Percentiles rank a stretch among this genome's conserved stretches.
phyloP scores from a whole-genome alignment of 2,329 filamentous ascomycete species.

The Fusarium coffeatum region DNA sequence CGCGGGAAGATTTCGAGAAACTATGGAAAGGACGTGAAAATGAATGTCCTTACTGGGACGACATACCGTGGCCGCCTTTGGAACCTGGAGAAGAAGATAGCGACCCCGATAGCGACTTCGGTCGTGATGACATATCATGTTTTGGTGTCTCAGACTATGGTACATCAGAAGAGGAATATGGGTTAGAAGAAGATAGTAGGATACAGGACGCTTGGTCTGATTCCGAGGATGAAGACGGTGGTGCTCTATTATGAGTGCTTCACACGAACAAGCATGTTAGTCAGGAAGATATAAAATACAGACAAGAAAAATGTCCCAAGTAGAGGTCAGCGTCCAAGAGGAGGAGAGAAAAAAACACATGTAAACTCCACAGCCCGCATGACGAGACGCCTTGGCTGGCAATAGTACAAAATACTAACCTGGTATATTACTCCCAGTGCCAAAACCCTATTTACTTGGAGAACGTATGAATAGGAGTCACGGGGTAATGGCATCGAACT shows the following conservation, averaged over 20 bases:
- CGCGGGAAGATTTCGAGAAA: neutral
- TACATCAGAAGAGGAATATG: neutral
- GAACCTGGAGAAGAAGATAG: neutral
- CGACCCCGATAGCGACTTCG: neutral
- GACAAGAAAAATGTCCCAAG: no score
- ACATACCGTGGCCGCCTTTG: slow-evolving; percentile 13
- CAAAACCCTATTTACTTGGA: no score
- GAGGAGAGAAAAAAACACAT: no score
- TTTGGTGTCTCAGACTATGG: neutral
- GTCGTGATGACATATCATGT: neutral
- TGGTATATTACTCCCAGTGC: no score
- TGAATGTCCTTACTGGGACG: slow-evolving; percentile 12
- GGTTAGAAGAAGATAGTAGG: neutral
- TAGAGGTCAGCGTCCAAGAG: no score
- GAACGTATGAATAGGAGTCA: no score
- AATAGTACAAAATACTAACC: no score
- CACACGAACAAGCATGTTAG: no score
- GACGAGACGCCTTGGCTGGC: no score
- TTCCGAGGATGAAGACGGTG: neutral
- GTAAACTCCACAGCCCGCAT: no score
- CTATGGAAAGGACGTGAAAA: slow-evolving; percentile 1
- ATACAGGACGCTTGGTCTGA: neutral
- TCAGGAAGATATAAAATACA: no score
- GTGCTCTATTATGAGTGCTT: neutral
- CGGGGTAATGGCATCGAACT: no score